phyloP scores from a whole-genome alignment of 805 yeast genomes.

The Zygosaccharomyces siamensis region DNA sequence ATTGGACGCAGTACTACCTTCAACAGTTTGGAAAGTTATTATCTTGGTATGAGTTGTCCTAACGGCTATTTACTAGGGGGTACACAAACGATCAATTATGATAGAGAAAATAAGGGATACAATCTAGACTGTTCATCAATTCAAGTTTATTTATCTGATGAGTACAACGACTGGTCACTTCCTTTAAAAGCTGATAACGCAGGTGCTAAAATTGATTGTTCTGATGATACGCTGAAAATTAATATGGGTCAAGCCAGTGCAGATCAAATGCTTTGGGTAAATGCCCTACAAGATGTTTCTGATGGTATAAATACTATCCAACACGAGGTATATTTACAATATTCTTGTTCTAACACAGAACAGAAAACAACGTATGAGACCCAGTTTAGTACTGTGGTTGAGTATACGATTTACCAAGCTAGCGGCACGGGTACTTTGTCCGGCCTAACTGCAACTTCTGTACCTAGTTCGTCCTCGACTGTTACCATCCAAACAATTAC shows the following conservation, averaged over 20 bases:
- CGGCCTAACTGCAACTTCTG: slow-evolving; percentile 8
- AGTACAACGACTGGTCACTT: slow-evolving; percentile 36
- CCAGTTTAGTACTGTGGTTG: slow-evolving; percentile 12
- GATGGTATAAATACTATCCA: slow-evolving; percentile 19
- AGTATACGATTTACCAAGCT: slow-evolving; percentile 16
- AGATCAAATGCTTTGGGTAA: slow-evolving; percentile 31
- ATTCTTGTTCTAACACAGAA: slow-evolving; percentile 29
- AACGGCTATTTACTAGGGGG: slow-evolving; percentile 31
- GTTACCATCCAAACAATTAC: slow-evolving; percentile 2
- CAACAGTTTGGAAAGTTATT: slow-evolving; percentile 32
- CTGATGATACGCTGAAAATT: slow-evolving; percentile 20
- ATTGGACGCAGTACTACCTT: slow-evolving; percentile 34
- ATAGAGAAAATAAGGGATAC: slow-evolving; percentile 32
- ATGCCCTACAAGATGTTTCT: slow-evolving; percentile 31
- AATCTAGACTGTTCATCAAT: slow-evolving; percentile 35
- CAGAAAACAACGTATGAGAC: slow-evolving; percentile 24
- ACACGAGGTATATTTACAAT: slow-evolving; percentile 20
- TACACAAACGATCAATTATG: slow-evolving; percentile 24
- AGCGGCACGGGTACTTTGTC: slow-evolving; percentile 16
- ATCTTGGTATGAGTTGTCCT: slow-evolving; percentile 34
- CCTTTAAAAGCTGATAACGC: slow-evolving; percentile 23
- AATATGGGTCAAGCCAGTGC: slow-evolving; percentile 21
- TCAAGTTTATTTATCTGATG: slow-evolving; percentile 23
- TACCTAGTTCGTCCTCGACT: background rate
- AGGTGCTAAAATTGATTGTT: slow-evolving; percentile 22